A percentile compares a stretch with the other conserved stretches of the same genome.
Conservation (phyloP, 805 yeast genomes). For the Barnettozyma sucrosica region DNA sequence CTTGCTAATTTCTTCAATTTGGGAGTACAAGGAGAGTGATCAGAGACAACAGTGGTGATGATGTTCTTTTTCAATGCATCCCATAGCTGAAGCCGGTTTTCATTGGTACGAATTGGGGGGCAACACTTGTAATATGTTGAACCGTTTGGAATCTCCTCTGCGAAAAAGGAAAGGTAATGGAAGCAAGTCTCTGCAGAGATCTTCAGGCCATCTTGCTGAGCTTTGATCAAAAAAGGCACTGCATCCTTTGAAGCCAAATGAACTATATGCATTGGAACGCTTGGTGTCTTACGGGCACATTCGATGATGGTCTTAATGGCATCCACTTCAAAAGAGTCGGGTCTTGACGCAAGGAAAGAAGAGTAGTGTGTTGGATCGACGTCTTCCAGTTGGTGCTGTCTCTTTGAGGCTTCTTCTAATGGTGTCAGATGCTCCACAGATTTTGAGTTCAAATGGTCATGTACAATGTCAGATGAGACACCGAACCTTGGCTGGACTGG, state of each 20-base stretch:
- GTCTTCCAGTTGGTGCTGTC: conserved; percentile 33
- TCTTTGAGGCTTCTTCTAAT: conserved; percentile 37
- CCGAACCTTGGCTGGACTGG: conserved; percentile 58
- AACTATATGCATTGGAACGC: conserved; percentile 76
- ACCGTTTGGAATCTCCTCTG: conserved; percentile 72
- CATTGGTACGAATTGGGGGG: conserved; percentile 83
- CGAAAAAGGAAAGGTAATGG: conserved; percentile 75
- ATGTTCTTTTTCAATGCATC: conserved; percentile 58
- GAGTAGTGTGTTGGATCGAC: conserved; percentile 26
- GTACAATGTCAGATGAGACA: conserved; percentile 28
- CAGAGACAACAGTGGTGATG: conserved; percentile 84
- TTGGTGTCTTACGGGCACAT: conserved; percentile 52
- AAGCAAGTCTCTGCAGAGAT: conserved; percentile 90
- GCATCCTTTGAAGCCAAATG: conserved; percentile 87
- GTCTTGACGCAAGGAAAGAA: conserved; percentile 57
- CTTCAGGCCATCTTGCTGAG: conserved; percentile 52
- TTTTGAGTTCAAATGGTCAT: conserved; percentile 21
- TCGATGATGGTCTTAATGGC: conserved; percentile 71
- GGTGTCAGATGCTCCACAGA: conserved; percentile 28
- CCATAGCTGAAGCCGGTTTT: conserved; percentile 73
- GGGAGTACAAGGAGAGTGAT: conserved; percentile 95
- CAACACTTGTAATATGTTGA: conserved; percentile 89
- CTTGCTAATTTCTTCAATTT: conserved; percentile 72
- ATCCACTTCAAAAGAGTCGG: conserved; percentile 80
- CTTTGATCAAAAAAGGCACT: conserved; percentile 62